phyloP scores from a whole-genome alignment of 1,284 basidiomycete species.

The Singerocomus inundabilis region DNA sequence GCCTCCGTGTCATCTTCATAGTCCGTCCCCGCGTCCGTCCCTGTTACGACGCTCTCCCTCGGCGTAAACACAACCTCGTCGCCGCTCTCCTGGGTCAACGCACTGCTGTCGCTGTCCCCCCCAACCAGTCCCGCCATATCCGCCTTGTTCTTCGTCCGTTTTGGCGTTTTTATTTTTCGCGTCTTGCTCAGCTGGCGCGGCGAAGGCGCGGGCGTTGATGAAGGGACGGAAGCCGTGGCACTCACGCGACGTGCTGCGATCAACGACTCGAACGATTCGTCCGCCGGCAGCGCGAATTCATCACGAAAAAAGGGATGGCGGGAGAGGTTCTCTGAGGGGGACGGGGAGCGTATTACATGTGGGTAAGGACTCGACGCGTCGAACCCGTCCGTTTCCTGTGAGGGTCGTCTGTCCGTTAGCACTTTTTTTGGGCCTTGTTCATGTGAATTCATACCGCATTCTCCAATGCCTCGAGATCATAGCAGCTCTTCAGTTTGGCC shows the following conservation, averaged over 20 bases:
- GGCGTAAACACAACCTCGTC: conserved; percentile 61
- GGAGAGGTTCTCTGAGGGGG: conserved; percentile 62
- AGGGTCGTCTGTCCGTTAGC: neutral
- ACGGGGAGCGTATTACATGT: conserved; percentile 55
- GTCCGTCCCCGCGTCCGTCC: conserved; percentile 68
- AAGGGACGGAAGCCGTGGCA: conserved; percentile 54
- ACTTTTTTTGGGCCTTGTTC: neutral
- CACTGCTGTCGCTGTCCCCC: conserved; percentile 79
- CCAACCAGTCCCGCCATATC: conserved; percentile 68
- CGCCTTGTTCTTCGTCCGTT: conserved; percentile 30
- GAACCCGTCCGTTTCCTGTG: conserved; percentile 62
- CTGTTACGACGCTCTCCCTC: conserved; percentile 60
- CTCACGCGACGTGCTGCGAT: conserved; percentile 63
- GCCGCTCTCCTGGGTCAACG: conserved; percentile 73
- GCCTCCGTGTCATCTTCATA: conserved; percentile 62
- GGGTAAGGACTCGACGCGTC: conserved; percentile 51
- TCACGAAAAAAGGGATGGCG: conserved; percentile 68
- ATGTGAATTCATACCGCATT: conserved; percentile 44
- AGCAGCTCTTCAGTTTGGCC: conserved; percentile 69
- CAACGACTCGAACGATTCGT: conserved; percentile 55
- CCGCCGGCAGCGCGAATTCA: conserved; percentile 63
- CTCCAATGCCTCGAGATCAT: conserved; percentile 77
- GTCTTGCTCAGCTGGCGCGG: conserved; percentile 34
- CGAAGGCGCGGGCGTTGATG: conserved; percentile 52
- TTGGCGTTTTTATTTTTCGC: conserved; percentile 27